Percentiles rank a stretch among this genome's conserved stretches.
Evolutionary conservation across 1,139 yeast species (phyloP).

Genomic region (Dujonia santamariae): DNA sequence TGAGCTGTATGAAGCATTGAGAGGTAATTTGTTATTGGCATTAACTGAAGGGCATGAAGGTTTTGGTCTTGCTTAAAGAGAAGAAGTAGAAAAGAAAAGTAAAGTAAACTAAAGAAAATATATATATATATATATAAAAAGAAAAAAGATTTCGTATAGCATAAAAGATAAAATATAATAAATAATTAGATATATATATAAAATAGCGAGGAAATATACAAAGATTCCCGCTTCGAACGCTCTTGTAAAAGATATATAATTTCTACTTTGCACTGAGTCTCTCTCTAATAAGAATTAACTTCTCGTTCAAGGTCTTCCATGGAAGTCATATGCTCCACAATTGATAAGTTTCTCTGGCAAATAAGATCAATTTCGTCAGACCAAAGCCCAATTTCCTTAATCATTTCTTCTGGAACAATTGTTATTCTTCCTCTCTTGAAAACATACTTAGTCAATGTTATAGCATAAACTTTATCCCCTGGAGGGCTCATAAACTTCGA

Average conservation of each 20-base stretch:
- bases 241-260: too few relatives aligned
- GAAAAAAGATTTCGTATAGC: not conserved
- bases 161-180: not conserved
- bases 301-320: conserved; percentile 29
- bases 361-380: conserved; percentile 43
- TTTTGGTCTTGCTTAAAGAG: conserved; percentile 69
- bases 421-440: conserved; percentile 68
- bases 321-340: conserved; percentile 27
- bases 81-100: not conserved
- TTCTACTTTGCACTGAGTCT: not conserved
- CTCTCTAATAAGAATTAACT: conserved; percentile 7
- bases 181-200: too few relatives aligned
- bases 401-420: conserved; percentile 58
- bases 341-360: conserved; percentile 20
- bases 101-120: not conserved
- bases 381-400: conserved; percentile 56
- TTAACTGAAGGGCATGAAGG: conserved; percentile 96
- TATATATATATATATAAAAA: conserved; percentile 1
- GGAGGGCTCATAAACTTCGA: conserved; percentile 52
- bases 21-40: conserved; percentile 79
- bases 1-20: conserved; percentile 78
- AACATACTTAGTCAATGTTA: conserved; percentile 75
- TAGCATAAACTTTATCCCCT: conserved; percentile 43
- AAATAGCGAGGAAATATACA: too few relatives aligned
- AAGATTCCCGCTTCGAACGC: too few relatives aligned